phyloP scores from a whole-genome alignment of 768 basidiomycete genomes.

The Pilatotrama ljubarskyi region DNA sequence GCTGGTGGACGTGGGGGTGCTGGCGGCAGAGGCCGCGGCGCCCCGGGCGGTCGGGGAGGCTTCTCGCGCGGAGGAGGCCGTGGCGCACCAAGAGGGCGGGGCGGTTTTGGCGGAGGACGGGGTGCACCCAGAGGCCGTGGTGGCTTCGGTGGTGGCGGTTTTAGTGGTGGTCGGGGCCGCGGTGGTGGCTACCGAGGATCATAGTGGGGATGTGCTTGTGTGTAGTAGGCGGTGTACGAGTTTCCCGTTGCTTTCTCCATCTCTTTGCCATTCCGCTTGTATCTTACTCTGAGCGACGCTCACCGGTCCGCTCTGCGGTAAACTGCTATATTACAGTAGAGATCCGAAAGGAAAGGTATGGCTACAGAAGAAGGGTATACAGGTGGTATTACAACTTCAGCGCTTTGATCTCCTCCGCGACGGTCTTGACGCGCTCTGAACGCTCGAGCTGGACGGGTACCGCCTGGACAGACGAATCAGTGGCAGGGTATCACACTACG shows the following conservation, averaged over 20 bases:
- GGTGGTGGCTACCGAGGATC: conserved; percentile 52
- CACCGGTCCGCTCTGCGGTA: neutral
- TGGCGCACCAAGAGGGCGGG: conserved; percentile 43
- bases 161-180: conserved; percentile 38
- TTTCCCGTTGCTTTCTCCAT: conserved; percentile 3
- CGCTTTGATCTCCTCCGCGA: conserved; percentile 50
- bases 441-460: conserved; percentile 53
- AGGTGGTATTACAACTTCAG: conserved; percentile 42
- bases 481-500: neutral
- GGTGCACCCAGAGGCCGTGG: conserved; percentile 40
- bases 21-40: conserved; percentile 30
- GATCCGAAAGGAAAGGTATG: conserved; percentile 6
- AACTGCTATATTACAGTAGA: neutral
- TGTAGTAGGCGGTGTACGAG: conserved; percentile 9
- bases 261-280: conserved; percentile 1
- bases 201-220: conserved; percentile 28
- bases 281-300: conserved; percentile 2
- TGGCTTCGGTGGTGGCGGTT: conserved; percentile 37
- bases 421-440: conserved; percentile 44
- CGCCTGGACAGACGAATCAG: conserved; percentile 34
- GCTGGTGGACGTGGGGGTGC: conserved; percentile 11
- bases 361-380: conserved; percentile 9
- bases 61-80: conserved; percentile 49
- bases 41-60: conserved; percentile 41
- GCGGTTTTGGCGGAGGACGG: conserved; percentile 37